Conservation (phyloP, 129 eudicot genomes). For the Ambrosia artemisiifolia region DNA sequence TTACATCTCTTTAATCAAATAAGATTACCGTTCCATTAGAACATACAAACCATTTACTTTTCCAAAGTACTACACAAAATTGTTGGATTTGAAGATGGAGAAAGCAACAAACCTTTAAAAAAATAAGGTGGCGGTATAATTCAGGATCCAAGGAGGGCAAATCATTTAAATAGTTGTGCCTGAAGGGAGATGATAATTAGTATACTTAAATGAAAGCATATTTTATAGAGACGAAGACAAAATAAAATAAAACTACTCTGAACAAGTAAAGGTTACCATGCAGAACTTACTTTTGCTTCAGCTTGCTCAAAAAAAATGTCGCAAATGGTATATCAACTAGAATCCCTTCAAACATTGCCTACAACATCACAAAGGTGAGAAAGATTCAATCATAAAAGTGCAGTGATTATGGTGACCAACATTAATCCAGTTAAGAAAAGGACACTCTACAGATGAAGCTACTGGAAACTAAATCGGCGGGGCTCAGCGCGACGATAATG, state of each 20-base stretch:
- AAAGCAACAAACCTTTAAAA: slow-evolving; percentile 59
- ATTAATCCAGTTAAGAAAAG: not conserved
- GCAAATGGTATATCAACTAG: slow-evolving; percentile 99
- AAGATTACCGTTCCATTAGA: not conserved
- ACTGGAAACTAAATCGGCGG: not conserved
- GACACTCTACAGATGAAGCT: not conserved
- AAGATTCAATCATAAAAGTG: not conserved
- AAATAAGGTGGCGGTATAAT: slow-evolving; percentile 89
- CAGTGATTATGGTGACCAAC: not conserved
- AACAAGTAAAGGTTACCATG: not conserved
- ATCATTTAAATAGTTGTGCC: slow-evolving; percentile 94
- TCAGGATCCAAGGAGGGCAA: slow-evolving; percentile 98
- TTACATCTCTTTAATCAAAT: not conserved
- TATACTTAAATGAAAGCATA: slow-evolving; percentile 6
- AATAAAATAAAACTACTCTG: not conserved
- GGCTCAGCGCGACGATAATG: not conserved
- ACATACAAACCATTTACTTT: not conserved
- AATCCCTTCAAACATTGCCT: slow-evolving; percentile 99
- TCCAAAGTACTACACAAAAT: not conserved
- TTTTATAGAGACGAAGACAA: not conserved
- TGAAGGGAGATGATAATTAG: slow-evolving; percentile 27
- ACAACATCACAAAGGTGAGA: slow-evolving; percentile 13
- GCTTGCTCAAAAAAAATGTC: slow-evolving; percentile 92
- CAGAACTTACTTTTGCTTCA: slow-evolving; percentile 84
- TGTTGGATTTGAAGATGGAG: slow-evolving; percentile 1